A percentile compares a stretch with the other conserved stretches of the same genome.
Evolutionary conservation across 352 stramenopile genomes (phyloP).

Genomic region (Pythium guiyangense): DNA sequence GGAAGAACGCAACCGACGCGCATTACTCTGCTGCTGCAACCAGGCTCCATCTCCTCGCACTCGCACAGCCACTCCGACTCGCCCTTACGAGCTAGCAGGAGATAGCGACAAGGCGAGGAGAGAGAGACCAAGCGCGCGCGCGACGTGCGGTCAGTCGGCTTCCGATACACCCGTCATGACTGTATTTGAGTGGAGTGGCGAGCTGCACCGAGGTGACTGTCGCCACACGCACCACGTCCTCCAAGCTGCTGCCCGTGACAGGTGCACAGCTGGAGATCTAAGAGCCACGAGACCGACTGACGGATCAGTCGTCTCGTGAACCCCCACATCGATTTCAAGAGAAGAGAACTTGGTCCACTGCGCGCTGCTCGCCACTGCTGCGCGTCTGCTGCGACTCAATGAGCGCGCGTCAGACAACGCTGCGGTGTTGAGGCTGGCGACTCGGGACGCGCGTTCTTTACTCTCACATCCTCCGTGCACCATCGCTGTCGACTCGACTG

Average conservation of each 20-base stretch:
- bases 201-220: slow-evolving; percentile 5
- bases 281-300: slow-evolving; percentile 15
- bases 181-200: slow-evolving; percentile 85
- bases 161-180: slow-evolving; percentile 82
- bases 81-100: too few species aligned
- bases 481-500: slow-evolving; percentile 1
- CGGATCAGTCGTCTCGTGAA: not conserved
- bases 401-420: not conserved
- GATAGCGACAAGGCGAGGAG: too few species aligned
- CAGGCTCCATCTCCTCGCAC: not conserved
- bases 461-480: slow-evolving; percentile 82
- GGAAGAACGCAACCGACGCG: slow-evolving; percentile 2
- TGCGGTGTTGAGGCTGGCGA: not conserved
- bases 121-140: slow-evolving; percentile 3
- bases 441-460: slow-evolving; percentile 39
- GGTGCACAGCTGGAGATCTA: slow-evolving; percentile 74
- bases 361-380: too few species aligned
- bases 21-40: slow-evolving; percentile 3
- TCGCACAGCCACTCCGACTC: not conserved
- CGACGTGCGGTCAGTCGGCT: slow-evolving; percentile 11
- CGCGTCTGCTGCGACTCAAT: too few species aligned
- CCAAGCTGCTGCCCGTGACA: slow-evolving; percentile 50
- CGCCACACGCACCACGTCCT: slow-evolving; percentile 84
- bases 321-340: slow-evolving; percentile 84
- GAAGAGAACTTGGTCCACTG: slow-evolving; percentile 40